Conservation (phyloP, 768 basidiomycete species). For the Hypholoma sublateritium region DNA sequence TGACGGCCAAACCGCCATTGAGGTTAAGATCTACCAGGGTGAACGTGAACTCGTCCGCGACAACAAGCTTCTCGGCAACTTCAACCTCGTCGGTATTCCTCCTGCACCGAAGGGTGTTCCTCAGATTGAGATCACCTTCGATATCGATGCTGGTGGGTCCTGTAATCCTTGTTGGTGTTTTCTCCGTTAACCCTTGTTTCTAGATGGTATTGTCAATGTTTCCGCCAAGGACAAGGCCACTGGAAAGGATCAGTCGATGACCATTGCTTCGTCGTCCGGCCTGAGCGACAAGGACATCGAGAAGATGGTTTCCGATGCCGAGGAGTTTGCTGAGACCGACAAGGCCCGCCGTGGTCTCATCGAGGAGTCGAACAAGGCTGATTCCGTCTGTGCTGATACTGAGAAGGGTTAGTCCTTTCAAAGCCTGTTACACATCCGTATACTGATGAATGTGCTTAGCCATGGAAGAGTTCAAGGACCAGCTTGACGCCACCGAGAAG, state of each 20-base stretch:
- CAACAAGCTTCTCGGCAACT: slow-evolving; percentile 98
- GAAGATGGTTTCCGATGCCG: slow-evolving; percentile 93
- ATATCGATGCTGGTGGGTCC: slow-evolving; percentile 87
- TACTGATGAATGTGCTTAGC: slow-evolving; percentile 40
- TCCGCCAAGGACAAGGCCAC: slow-evolving; percentile 95
- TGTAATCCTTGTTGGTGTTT: not conserved
- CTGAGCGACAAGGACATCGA: slow-evolving; percentile 96
- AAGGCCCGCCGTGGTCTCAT: slow-evolving; percentile 86
- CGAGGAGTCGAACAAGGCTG: slow-evolving; percentile 96
- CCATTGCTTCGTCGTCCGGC: slow-evolving; percentile 96
- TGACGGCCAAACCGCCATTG: slow-evolving; percentile 98
- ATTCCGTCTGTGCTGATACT: slow-evolving; percentile 91
- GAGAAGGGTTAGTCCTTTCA: slow-evolving; percentile 72
- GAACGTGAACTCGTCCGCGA: slow-evolving; percentile 98
- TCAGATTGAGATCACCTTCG: slow-evolving; percentile 89
- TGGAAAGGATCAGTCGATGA: slow-evolving; percentile 90
- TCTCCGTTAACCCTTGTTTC: slow-evolving; percentile 8
- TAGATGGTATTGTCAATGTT: slow-evolving; percentile 96
- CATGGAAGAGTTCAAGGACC: slow-evolving; percentile 97
- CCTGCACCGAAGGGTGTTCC: slow-evolving; percentile 82
- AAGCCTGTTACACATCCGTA: not conserved
- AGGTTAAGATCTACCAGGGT: slow-evolving; percentile 99
- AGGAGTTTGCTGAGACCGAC: slow-evolving; percentile 91
- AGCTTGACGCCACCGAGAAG: slow-evolving; percentile 88
- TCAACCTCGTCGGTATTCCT: slow-evolving; percentile 98